These are phyloP conservation scores for Tirmania nivea DNA, from an alignment of 495 filamentous ascomycete genomes.

Conservation along the genomic window DNA sequence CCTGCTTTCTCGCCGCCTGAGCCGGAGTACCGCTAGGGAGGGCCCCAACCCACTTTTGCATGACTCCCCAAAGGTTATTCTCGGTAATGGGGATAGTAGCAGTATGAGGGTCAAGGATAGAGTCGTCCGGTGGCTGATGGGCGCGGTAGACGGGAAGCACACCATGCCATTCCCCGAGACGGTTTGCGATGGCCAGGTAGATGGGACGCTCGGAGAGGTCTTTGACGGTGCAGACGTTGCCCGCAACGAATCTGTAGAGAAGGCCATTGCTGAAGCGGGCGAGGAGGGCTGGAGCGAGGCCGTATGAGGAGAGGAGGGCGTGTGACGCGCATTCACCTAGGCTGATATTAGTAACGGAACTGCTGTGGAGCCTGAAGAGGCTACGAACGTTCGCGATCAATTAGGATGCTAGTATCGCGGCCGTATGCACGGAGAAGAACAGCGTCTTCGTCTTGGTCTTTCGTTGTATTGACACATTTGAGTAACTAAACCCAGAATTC, in stretches of 20 bases:
- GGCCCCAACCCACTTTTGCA: constrained; percentile 87
- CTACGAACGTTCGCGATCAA: constrained; percentile 78
- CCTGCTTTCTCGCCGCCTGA: constrained; percentile 40
- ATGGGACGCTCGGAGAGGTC: constrained; percentile 50
- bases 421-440: constrained; percentile 87
- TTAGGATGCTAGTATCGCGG: constrained; percentile 79
- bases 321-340: constrained; percentile 45
- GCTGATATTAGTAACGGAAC: neutral
- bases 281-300: constrained; percentile 66
- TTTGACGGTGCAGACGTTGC: constrained; percentile 51
- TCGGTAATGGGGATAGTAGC: constrained; percentile 6
- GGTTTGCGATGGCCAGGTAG: constrained; percentile 61
- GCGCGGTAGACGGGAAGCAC: constrained; percentile 31
- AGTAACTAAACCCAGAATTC: constrained; percentile 31
- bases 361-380: neutral
- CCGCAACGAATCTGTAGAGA: constrained; percentile 75
- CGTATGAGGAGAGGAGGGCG: constrained; percentile 45
- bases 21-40: constrained; percentile 48
- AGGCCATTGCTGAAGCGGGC: constrained; percentile 93
- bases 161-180: constrained; percentile 86
- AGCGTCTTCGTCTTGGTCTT: constrained; percentile 70
- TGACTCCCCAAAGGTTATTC: constrained; percentile 60
- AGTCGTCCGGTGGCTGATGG: constrained; percentile 1
- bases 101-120: neutral
- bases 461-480: constrained; percentile 56